These are phyloP conservation scores for Kandelia obovata DNA, from an alignment of 345 rosid genomes.

Conservation along the genomic window DNA sequence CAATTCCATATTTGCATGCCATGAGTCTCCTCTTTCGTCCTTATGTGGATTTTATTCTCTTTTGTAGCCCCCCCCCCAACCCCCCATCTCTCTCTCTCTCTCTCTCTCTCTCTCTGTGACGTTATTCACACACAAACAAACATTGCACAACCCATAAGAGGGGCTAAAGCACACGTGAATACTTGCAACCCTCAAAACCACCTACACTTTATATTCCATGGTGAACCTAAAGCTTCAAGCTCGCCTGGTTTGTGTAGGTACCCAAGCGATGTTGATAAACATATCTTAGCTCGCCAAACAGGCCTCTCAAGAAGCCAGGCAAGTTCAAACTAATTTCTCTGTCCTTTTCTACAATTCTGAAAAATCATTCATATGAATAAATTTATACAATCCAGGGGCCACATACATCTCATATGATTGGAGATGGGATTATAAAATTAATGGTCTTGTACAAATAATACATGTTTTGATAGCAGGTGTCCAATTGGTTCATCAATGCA, in stretches of 20 bases:
- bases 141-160: no score
- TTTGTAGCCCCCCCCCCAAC: constrained; percentile 31
- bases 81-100: background rate
- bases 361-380: no score
- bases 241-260: constrained; percentile 50
- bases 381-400: no score
- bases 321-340: constrained; percentile 38
- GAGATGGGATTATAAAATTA: no score
- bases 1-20: constrained; percentile 6
- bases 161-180: no score
- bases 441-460: background rate
- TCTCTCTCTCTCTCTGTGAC: no score
- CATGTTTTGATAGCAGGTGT: constrained; percentile 39
- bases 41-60: constrained; percentile 37
- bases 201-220: background rate
- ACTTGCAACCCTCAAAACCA: background rate
- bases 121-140: no score
- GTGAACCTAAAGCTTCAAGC: background rate
- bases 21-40: constrained; percentile 8
- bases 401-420: no score
- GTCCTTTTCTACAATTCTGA: background rate
- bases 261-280: constrained; percentile 99
- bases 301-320: constrained; percentile 99
- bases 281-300: constrained; percentile 94
- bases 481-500: constrained; percentile 99